Percentiles rank a stretch among this genome's conserved stretches.
Evolutionary conservation across 139 green algal species (phyloP).

Genomic region (Chlorella ohadii): DNA sequence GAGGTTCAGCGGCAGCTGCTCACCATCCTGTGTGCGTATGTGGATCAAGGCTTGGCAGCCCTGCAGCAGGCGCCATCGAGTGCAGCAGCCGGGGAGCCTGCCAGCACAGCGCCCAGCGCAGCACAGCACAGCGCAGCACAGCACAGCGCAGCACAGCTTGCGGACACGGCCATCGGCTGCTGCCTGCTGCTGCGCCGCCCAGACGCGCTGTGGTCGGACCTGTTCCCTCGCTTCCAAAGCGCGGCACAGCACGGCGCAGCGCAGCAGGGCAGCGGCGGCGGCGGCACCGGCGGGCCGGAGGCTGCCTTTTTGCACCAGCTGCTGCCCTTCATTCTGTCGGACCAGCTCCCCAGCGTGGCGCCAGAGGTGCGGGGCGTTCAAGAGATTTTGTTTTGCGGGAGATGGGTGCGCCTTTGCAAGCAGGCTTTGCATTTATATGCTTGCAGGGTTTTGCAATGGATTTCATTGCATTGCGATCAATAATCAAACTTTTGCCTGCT

Average conservation of each 20-base stretch:
- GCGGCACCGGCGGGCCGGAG: neutral
- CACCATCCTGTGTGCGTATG: slow-evolving; percentile 12
- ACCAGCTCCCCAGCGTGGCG: slow-evolving; percentile 58
- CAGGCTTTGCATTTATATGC: too few relatives aligned
- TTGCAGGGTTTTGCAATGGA: too few relatives aligned
- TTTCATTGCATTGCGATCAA: too few relatives aligned
- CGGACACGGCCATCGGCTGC: slow-evolving; percentile 43
- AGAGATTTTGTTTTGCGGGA: too few relatives aligned
- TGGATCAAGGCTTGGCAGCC: slow-evolving; percentile 30
- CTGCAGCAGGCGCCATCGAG: neutral
- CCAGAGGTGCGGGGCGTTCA: slow-evolving; percentile 63
- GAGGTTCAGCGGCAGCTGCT: slow-evolving; percentile 29
- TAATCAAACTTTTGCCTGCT: too few relatives aligned
- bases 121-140: slow-evolving; percentile 6
- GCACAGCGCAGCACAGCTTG: slow-evolving; percentile 21
- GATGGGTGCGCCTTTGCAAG: too few relatives aligned
- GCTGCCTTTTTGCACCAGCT: slow-evolving; percentile 60
- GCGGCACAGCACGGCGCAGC: too few relatives aligned
- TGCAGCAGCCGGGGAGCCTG: neutral
- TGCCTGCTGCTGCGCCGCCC: slow-evolving; percentile 46
- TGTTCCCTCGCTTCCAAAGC: slow-evolving; percentile 39
- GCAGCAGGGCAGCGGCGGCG: neutral
- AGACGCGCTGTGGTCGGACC: slow-evolving; percentile 46
- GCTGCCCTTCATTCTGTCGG: slow-evolving; percentile 64
- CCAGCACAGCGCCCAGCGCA: neutral